A percentile compares a stretch with the other conserved stretches of the same genome.
These are phyloP conservation scores for Ogataea philodendri DNA, from an alignment of 805 yeast genomes.

Conservation along the genomic window DNA sequence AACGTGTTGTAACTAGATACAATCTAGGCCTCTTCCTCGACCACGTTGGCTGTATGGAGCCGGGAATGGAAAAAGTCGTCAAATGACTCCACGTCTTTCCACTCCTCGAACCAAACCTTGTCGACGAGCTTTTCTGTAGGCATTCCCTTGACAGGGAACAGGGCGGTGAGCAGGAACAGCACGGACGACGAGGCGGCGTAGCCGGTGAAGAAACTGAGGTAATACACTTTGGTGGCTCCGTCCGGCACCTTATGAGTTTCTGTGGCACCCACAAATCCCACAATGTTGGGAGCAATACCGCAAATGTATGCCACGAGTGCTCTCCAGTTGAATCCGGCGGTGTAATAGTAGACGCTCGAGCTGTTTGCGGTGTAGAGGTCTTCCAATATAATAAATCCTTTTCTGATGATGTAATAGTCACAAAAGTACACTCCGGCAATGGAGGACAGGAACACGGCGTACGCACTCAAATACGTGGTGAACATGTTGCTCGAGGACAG, in stretches of 20 bases:
- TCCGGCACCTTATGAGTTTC: constrained; percentile 66
- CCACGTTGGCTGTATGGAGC: constrained; percentile 3
- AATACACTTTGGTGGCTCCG: constrained; percentile 74
- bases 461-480: constrained; percentile 77
- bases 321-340: constrained; percentile 76
- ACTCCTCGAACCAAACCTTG: constrained; percentile 61
- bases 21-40: no score
- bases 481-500: constrained; percentile 66
- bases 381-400: constrained; percentile 62
- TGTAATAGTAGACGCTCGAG: constrained; percentile 55
- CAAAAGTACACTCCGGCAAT: constrained; percentile 74
- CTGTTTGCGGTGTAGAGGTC: constrained; percentile 58
- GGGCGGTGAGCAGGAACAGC: constrained; percentile 50
- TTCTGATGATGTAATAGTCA: constrained; percentile 70
- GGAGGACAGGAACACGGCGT: constrained; percentile 77
- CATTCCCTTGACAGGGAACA: constrained; percentile 50
- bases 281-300: constrained; percentile 80
- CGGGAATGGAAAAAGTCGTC: constrained; percentile 34
- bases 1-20: no score
- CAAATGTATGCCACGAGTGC: constrained; percentile 76
- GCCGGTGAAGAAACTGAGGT: constrained; percentile 76
- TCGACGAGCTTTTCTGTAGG: constrained; percentile 39
- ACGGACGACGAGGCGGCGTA: constrained; percentile 56
- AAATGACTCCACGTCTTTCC: constrained; percentile 63
- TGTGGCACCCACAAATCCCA: constrained; percentile 84